These are phyloP conservation scores for Lasiosphaeris hirsuta DNA, from an alignment of 495 filamentous ascomycete genomes.

Conservation along the genomic window DNA sequence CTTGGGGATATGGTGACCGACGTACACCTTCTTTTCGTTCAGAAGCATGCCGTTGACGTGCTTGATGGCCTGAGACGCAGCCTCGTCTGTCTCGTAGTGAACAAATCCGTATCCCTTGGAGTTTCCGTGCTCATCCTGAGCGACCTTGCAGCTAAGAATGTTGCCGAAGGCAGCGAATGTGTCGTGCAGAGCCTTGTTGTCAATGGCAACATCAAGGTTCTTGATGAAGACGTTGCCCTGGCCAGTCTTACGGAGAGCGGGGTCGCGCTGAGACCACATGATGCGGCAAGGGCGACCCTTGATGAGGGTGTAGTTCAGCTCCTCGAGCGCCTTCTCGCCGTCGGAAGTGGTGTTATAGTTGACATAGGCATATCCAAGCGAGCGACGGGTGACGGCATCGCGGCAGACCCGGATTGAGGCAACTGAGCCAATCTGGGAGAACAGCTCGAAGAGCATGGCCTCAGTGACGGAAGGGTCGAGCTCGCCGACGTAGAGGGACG, in stretches of 20 bases:
- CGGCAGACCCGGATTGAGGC: conserved; percentile 99
- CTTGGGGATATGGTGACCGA: conserved; percentile 99
- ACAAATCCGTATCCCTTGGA: conserved; percentile 99
- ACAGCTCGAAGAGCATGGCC: conserved; percentile 99
- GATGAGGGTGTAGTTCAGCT: conserved; percentile 99
- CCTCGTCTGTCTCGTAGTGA: conserved; percentile 99
- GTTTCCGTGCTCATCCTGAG: conserved; percentile 90
- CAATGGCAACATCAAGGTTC: conserved; percentile 96
- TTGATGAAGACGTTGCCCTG: conserved; percentile 99
- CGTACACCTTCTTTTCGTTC: conserved; percentile 99
- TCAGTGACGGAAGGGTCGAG: conserved; percentile 96
- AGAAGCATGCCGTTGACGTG: conserved; percentile 99
- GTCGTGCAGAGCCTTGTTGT: conserved; percentile 99
- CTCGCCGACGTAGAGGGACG: conserved; percentile 98
- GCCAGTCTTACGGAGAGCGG: conserved; percentile 97
- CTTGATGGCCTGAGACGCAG: conserved; percentile 95
- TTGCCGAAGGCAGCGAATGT: conserved; percentile 99
- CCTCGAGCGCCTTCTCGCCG: conserved; percentile 96
- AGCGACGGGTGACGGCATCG: conserved; percentile 97
- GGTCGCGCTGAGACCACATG: conserved; percentile 99
- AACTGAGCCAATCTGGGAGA: conserved; percentile 98
- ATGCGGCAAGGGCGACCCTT: conserved; percentile 99
- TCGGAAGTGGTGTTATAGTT: conserved; percentile 98
- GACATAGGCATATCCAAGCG: conserved; percentile 98
- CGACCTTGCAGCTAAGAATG: conserved; percentile 99